Evolutionary conservation across 2,329 filamentous ascomycete species (phyloP).

Genomic region (Hypoxylon sp.): DNA sequence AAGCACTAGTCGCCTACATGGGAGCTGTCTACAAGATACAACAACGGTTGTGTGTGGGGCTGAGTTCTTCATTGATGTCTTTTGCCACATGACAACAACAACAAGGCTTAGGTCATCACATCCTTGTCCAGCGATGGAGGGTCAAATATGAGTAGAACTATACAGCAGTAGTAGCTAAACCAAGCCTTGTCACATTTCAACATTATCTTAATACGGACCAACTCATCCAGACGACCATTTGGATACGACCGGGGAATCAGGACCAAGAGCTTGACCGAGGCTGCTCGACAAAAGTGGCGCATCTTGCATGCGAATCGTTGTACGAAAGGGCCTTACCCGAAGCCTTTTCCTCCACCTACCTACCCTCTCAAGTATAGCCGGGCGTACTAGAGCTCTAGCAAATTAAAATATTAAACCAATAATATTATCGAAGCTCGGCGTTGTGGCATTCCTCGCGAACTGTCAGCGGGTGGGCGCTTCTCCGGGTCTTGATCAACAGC

Average conservation of each 20-base stretch:
- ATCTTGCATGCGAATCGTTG: slow-evolving; percentile 45
- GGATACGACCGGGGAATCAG: slow-evolving; percentile 24
- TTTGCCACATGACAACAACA: slow-evolving; percentile 26
- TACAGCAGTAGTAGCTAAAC: slow-evolving; percentile 29
- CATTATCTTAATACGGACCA: slow-evolving; percentile 35
- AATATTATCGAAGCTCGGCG: slow-evolving; percentile 22
- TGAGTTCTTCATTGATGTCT: slow-evolving; percentile 18
- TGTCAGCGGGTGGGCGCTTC: slow-evolving; percentile 45
- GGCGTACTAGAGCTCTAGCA: slow-evolving; percentile 36
- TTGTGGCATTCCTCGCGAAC: slow-evolving; percentile 41
- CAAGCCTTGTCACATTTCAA: slow-evolving; percentile 40
- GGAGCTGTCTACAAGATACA: slow-evolving; percentile 7
- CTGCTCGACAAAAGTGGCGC: slow-evolving; percentile 42
- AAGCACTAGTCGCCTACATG: slow-evolving; percentile 11
- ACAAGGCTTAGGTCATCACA: slow-evolving; percentile 33
- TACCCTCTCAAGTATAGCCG: slow-evolving; percentile 44
- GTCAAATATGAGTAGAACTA: slow-evolving; percentile 26
- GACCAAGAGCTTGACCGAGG: slow-evolving; percentile 40
- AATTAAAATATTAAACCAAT: slow-evolving; percentile 36
- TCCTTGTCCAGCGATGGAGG: slow-evolving; percentile 21
- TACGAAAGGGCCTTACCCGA: slow-evolving; percentile 52
- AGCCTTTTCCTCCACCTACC: slow-evolving; percentile 46
- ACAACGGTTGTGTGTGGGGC: slow-evolving; percentile 12
- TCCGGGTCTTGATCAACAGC: slow-evolving; percentile 46
- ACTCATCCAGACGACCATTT: slow-evolving; percentile 34